Percentiles rank a stretch among this genome's conserved stretches.
phyloP scores from a whole-genome alignment of 305 asterid genomes.

The Fraxinus angustifolia region DNA sequence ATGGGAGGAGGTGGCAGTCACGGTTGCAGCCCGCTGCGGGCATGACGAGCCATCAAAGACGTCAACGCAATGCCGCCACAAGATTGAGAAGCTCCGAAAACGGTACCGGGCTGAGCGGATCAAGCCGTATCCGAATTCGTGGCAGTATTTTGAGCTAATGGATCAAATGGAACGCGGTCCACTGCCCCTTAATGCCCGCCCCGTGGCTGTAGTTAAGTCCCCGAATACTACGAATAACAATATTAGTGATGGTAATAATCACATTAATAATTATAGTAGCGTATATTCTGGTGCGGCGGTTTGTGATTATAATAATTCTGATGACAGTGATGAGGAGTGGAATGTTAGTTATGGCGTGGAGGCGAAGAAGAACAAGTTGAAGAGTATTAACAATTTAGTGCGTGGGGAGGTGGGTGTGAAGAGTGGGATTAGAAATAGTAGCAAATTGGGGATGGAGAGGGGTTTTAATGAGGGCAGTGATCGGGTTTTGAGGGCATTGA shows the following conservation, averaged over 20 bases:
- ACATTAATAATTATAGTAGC: conserved; percentile 25
- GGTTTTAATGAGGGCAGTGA: conserved; percentile 25
- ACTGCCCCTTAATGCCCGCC: conserved; percentile 49
- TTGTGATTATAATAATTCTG: conserved; percentile 31
- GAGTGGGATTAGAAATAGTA: conserved; percentile 29
- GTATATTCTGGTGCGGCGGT: conserved; percentile 19
- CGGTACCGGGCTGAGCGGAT: conserved; percentile 69
- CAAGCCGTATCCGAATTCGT: conserved; percentile 63
- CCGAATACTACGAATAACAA: conserved; percentile 25
- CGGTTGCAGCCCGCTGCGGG: conserved; percentile 85
- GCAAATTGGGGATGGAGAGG: conserved; percentile 20
- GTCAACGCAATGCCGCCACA: conserved; percentile 94
- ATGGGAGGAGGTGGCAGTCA: conserved; percentile 71
- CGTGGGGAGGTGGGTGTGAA: conserved; percentile 27
- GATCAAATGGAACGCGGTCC: conserved; percentile 86
- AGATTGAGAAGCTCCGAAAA: conserved; percentile 85
- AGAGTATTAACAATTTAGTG: conserved; percentile 50
- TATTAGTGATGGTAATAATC: conserved; percentile 15
- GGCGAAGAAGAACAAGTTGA: conserved; percentile 42
- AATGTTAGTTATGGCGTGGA: conserved; percentile 30
- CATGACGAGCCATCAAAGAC: conserved; percentile 68
- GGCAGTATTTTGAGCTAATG: conserved; percentile 85
- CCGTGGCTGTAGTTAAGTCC: conserved; percentile 44
- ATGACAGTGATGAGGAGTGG: conserved; percentile 54
- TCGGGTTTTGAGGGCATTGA: conserved; percentile 30